These are phyloP conservation scores for Ogataea nitratoaversa DNA, from an alignment of 805 yeast species.

Conservation along the genomic window DNA sequence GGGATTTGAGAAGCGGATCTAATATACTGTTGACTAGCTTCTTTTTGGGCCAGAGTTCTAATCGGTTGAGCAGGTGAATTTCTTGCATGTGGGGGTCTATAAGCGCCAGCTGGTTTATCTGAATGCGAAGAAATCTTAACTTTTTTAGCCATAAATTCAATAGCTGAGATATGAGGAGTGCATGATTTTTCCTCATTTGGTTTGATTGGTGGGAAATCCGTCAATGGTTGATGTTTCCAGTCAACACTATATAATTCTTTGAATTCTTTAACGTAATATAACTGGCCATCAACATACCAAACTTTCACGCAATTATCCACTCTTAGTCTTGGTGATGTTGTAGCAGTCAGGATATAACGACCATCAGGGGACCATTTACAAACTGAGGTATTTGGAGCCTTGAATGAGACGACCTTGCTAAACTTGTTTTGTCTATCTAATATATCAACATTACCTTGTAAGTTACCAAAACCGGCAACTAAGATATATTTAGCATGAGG, in stretches of 20 bases:
- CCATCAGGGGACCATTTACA: conserved; percentile 99
- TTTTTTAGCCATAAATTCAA: conserved; percentile 46
- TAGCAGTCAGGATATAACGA: conserved; percentile 86
- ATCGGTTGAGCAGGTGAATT: conserved; percentile 35
- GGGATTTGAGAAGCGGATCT: conserved; percentile 25
- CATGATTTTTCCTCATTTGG: conserved; percentile 51
- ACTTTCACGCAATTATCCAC: conserved; percentile 93
- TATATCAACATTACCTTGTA: conserved; percentile 94
- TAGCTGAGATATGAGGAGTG: conserved; percentile 66
- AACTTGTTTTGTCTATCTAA: conserved; percentile 89
- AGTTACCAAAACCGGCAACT: conserved; percentile 96
- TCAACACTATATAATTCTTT: conserved; percentile 74
- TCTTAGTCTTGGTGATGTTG: conserved; percentile 93
- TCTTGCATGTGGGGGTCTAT: conserved; percentile 92
- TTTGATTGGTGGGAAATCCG: conserved; percentile 52
- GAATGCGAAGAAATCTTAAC: conserved; percentile 28
- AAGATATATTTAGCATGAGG: conserved; percentile 90
- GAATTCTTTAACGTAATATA: conserved; percentile 74
- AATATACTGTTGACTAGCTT: conserved; percentile 31
- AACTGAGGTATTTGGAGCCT: conserved; percentile 92
- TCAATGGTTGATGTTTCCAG: conserved; percentile 72
- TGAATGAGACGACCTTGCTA: conserved; percentile 70
- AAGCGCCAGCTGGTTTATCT: conserved; percentile 76
- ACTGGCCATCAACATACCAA: conserved; percentile 88
- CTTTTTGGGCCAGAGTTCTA: conserved; percentile 57